Evolutionary conservation across 495 filamentous ascomycete genomes (phyloP).

Genomic region (Penicillium coffeae): DNA sequence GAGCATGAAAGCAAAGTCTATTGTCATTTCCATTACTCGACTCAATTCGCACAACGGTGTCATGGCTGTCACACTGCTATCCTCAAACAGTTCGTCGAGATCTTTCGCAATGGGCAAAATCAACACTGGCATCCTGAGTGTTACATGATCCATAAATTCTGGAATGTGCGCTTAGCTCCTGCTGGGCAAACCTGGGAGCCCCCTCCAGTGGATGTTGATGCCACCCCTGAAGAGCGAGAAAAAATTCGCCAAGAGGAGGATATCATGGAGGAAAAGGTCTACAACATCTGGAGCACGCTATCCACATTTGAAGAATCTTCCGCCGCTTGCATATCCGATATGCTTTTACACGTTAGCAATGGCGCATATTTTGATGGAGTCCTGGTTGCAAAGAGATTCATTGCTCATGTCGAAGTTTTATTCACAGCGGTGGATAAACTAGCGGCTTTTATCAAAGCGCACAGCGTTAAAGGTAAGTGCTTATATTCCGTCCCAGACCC

Average conservation of each 20-base stretch:
- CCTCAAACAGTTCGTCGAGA: conserved; percentile 98
- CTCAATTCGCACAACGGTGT: conserved; percentile 92
- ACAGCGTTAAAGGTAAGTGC: conserved; percentile 70
- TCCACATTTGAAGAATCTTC: conserved; percentile 97
- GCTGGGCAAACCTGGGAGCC: conserved; percentile 48
- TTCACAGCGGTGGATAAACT: conserved; percentile 86
- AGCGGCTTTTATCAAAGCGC: conserved; percentile 62
- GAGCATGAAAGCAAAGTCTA: conserved; percentile 96
- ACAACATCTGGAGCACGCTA: conserved; percentile 95
- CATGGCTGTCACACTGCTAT: conserved; percentile 98
- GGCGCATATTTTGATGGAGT: conserved; percentile 94
- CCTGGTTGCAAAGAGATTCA: conserved; percentile 93
- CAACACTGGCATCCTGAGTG: conserved; percentile 99
- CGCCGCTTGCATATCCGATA: conserved; percentile 97
- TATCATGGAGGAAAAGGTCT: conserved; percentile 94
- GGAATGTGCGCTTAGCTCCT: conserved; percentile 86
- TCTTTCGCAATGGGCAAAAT: conserved; percentile 94
- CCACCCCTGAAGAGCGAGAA: conserved; percentile 70
- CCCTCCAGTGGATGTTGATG: conserved; percentile 52
- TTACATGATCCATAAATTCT: conserved; percentile 99
- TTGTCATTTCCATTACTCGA: conserved; percentile 99
- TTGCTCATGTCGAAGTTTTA: conserved; percentile 89
- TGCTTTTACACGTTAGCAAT: conserved; percentile 98
- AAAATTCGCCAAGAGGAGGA: conserved; percentile 82
- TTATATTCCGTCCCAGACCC: not conserved